Evolutionary conservation across 768 basidiomycete species (phyloP), one percentile per base, ranked within the genome.

Genomic region (Filobasidium floriforme): DNA sequence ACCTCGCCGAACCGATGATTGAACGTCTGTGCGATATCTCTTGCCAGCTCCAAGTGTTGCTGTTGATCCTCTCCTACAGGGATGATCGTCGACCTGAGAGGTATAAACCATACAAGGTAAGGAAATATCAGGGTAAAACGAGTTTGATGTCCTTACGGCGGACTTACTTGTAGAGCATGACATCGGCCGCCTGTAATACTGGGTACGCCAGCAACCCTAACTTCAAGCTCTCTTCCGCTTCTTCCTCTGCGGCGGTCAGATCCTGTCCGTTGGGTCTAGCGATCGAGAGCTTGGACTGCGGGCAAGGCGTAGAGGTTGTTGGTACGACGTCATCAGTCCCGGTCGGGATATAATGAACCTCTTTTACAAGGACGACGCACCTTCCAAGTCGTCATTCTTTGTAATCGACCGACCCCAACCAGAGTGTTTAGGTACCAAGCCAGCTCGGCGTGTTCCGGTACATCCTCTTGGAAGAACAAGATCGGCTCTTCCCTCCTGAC

Each of bases 371-470:
- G n/a, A 32, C 14, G 37, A 43, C 81, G 32, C 66, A 89, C 91
- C 85, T 97, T 98, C 92, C 93, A 97, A 0, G 90, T 92, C 4
- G 92, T 97, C 94, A 97, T 96, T 51, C 92, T 80, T 46, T 86
- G 85, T 11, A 97, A 80, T 70, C 86, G 86, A 11, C 91, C 90
- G 24, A 93, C 82, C 0, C 91, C 87, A 0, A 90, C 88, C 40
- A 92, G 79, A 71, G 91, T 94, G 69, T 85, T 89, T 65, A 97
- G 76, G 59, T 93, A 85, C 94, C 93, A 97, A 1, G 89, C 87
- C 19, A 96, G 80, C 70, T 97, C 92, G 0, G 86, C 83, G 73
- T 97, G 93, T 68, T 88, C 82, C 61, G 82, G 85, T 73, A 91
- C 93, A 74, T 92, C 85, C 67, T 96, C 92, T 76, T 97, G 93